Conservation (phyloP, 768 basidiomycete species). For the Pholiota conissans region DNA sequence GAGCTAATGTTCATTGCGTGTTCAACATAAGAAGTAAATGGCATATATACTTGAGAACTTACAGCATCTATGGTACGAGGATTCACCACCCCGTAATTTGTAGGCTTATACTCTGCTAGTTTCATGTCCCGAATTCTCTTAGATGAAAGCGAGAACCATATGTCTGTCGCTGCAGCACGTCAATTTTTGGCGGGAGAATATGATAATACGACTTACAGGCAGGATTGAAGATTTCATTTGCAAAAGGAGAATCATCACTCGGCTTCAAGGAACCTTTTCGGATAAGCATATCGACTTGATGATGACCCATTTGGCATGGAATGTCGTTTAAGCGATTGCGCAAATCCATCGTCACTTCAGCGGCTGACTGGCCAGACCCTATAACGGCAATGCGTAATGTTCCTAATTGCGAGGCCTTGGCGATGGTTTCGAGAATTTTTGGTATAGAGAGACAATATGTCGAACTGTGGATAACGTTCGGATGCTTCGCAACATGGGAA, state of each 20-base stretch:
- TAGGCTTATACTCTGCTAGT: constrained; percentile 44
- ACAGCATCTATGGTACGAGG: constrained; percentile 44
- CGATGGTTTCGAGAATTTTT: constrained; percentile 30
- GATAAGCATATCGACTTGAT: constrained; percentile 50
- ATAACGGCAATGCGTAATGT: constrained; percentile 45
- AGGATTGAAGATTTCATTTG: constrained; percentile 57
- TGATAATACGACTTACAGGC: constrained; percentile 28
- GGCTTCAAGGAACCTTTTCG: constrained; percentile 50
- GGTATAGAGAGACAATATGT: constrained; percentile 39
- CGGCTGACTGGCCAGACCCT: constrained; percentile 49
- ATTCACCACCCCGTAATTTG: constrained; percentile 58
- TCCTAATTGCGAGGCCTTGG: constrained; percentile 10
- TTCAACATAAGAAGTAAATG: not conserved
- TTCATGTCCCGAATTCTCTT: constrained; percentile 34
- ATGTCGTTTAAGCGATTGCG: constrained; percentile 36
- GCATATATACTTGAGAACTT: constrained; percentile 11
- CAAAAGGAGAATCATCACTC: constrained; percentile 53
- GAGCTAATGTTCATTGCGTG: constrained; percentile 29
- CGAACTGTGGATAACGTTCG: constrained; percentile 45
- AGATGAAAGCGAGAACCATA: constrained; percentile 37
- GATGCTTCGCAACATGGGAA: constrained; percentile 28
- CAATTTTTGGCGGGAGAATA: not conserved
- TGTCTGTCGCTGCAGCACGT: constrained; percentile 35
- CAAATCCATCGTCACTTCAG: constrained; percentile 46
- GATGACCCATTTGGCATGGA: constrained; percentile 23